phyloP scores from a whole-genome alignment of 1,139 yeast genomes.

The Candida albicans region DNA sequence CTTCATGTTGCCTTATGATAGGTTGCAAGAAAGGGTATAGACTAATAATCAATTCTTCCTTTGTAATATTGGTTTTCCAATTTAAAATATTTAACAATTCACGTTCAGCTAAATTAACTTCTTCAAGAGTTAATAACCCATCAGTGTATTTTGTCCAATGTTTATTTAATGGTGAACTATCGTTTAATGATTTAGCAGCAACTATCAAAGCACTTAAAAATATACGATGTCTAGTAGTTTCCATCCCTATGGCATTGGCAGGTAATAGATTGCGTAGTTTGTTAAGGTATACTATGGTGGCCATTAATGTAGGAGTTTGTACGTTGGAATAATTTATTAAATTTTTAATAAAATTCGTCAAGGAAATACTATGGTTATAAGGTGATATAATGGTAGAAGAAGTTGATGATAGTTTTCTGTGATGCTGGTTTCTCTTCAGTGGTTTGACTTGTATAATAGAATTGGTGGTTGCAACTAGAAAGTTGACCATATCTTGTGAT shows the following conservation, averaged over 20 bases:
- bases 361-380: slow-evolving; percentile 22
- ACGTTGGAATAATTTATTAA: slow-evolving; percentile 82
- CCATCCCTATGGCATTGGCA: slow-evolving; percentile 87
- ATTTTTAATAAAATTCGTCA: slow-evolving; percentile 66
- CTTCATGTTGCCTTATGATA: slow-evolving; percentile 26
- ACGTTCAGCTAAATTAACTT: slow-evolving; percentile 88
- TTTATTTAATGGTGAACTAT: slow-evolving; percentile 89
- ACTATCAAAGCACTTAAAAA: slow-evolving; percentile 84
- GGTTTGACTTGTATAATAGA: slow-evolving; percentile 67
- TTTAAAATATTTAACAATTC: slow-evolving; percentile 79
- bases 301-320: slow-evolving; percentile 93
- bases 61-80: slow-evolving; percentile 76
- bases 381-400: slow-evolving; percentile 9
- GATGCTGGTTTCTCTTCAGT: slow-evolving; percentile 15
- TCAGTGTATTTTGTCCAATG: slow-evolving; percentile 94
- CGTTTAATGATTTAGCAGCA: slow-evolving; percentile 89
- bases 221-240: slow-evolving; percentile 90
- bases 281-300: slow-evolving; percentile 78
- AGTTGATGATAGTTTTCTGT: slow-evolving; percentile 6
- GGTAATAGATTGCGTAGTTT: slow-evolving; percentile 78
- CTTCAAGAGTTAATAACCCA: slow-evolving; percentile 72
- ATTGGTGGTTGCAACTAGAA: slow-evolving; percentile 75
- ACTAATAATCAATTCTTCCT: slow-evolving; percentile 65
- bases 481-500: slow-evolving; percentile 72
- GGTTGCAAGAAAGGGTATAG: slow-evolving; percentile 73